Conservation (phyloP, 2,329 filamentous ascomycete species). For the Zopfia rhizophila region DNA sequence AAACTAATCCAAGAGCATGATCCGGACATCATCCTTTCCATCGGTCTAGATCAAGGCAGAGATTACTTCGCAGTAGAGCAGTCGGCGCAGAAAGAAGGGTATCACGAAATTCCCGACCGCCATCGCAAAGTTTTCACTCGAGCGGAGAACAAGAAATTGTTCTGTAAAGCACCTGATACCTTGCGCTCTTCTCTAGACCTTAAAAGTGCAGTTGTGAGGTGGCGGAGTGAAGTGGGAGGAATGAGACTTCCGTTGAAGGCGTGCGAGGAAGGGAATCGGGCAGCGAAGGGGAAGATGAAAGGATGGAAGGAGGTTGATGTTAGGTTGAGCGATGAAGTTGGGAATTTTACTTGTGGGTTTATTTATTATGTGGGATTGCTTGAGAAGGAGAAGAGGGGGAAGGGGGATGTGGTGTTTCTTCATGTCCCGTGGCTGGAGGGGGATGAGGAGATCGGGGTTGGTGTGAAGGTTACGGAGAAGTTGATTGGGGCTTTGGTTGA, state of each 20-base stretch:
- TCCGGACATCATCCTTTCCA: constrained; percentile 75
- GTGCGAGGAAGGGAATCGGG: neutral
- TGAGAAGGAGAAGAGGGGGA: constrained; percentile 30
- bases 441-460: constrained; percentile 42
- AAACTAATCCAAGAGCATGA: constrained; percentile 64
- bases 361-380: constrained; percentile 54
- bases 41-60: constrained; percentile 77
- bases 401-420: constrained; percentile 51
- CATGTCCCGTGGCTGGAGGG: constrained; percentile 54
- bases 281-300: constrained; percentile 12
- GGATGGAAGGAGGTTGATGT: constrained; percentile 36
- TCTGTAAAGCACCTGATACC: constrained; percentile 32
- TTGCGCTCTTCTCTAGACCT: constrained; percentile 38
- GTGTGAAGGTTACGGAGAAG: constrained; percentile 40
- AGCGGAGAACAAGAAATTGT: constrained; percentile 35
- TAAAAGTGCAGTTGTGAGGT: constrained; percentile 24
- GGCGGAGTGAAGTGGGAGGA: constrained; percentile 22
- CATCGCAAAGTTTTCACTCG: constrained; percentile 60
- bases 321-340: constrained; percentile 52
- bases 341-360: constrained; percentile 58
- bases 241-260: constrained; percentile 8
- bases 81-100: constrained; percentile 76
- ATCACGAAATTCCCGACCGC: constrained; percentile 73
- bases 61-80: constrained; percentile 77
- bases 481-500: constrained; percentile 51